These are phyloP conservation scores for Chlamydomonas sp. DNA, from an alignment of 139 green algal genomes.

Conservation along the genomic window DNA sequence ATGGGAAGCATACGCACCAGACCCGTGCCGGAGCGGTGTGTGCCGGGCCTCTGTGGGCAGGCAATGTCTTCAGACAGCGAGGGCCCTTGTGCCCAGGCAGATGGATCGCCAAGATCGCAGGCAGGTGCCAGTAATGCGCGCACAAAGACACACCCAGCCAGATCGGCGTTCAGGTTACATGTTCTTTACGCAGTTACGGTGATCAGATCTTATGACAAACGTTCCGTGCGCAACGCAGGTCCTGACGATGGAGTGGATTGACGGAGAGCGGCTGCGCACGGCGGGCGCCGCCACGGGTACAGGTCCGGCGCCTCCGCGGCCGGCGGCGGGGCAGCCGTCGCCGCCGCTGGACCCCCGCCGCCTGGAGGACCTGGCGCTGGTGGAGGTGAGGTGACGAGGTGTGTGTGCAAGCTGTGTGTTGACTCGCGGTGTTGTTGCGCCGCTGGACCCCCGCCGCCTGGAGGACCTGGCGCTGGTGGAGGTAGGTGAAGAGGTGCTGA, in stretches of 20 bases:
- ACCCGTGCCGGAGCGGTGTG: too few species aligned
- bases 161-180: neutral
- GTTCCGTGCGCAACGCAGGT: constrained; percentile 49
- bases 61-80: neutral
- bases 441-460: neutral
- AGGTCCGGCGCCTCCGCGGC: neutral
- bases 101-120: neutral
- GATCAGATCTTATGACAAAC: neutral
- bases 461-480: constrained; percentile 91
- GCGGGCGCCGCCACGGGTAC: constrained; percentile 19
- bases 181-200: neutral
- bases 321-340: neutral
- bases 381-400: constrained; percentile 59
- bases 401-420: too few species aligned
- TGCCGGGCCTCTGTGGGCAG: neutral
- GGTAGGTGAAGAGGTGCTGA: constrained; percentile 9
- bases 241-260: constrained; percentile 94
- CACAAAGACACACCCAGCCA: neutral
- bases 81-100: neutral
- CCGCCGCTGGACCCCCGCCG: neutral
- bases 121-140: neutral
- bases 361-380: constrained; percentile 79
- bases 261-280: constrained; percentile 81
- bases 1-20: too few species aligned
- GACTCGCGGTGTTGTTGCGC: too few species aligned